Evolutionary conservation across 2,329 filamentous ascomycete genomes (phyloP).

Genomic region (Trichoderma aggressivum): DNA sequence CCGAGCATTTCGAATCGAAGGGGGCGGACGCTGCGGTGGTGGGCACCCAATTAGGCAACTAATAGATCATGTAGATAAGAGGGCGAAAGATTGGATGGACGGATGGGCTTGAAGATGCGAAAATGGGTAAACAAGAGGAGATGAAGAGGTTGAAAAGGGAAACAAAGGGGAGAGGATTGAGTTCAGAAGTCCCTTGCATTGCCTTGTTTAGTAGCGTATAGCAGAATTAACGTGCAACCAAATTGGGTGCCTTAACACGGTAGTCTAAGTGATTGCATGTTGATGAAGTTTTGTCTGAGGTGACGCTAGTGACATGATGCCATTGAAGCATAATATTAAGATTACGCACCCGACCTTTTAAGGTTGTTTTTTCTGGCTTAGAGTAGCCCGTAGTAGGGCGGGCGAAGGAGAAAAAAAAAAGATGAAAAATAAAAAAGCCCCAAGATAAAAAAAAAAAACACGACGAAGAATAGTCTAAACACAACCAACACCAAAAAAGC

Average conservation of each 20-base stretch:
- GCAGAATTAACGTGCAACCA: neutral
- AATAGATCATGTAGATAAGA: neutral
- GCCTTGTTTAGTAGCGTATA: neutral
- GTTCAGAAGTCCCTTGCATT: neutral
- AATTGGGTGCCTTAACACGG: neutral
- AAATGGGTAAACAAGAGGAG: neutral
- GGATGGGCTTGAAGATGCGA: neutral
- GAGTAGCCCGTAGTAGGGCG: neutral
- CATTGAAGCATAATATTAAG: conserved; percentile 16
- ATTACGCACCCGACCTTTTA: conserved; percentile 4
- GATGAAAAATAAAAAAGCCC: neutral
- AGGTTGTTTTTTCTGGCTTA: neutral
- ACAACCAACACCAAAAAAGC: neutral
- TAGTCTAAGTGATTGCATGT: neutral
- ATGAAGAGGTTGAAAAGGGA: neutral
- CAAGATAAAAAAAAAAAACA: neutral
- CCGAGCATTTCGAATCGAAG: neutral
- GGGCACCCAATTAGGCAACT: conserved; percentile 14
- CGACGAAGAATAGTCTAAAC: neutral
- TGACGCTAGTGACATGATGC: neutral
- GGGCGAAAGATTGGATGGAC: too few species aligned
- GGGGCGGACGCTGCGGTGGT: neutral
- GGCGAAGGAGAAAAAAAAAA: neutral
- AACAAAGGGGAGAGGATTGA: neutral
- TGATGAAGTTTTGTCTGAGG: neutral